Base-by-base conservation (phyloP, 345 rosid species). In the Excoecaria cochinchinensis region DNA sequence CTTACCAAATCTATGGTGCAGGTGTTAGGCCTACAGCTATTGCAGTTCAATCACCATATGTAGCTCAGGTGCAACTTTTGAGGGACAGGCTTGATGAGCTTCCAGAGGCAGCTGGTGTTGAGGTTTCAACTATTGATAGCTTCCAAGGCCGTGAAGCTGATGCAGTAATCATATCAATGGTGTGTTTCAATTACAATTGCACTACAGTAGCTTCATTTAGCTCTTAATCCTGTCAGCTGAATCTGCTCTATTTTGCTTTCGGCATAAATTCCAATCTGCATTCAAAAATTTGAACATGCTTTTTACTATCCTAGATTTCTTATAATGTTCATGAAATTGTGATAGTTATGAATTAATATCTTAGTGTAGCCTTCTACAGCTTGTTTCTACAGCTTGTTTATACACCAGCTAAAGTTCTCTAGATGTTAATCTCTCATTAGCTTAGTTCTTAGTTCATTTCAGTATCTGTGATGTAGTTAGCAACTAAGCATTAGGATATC, bases 131-230 rank as follows among this genome's bases (percentile, higher is more conserved):
- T 55, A 90, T 95, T 17, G 99, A 95, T 77, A 95, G 97, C 85
- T 95, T 92, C 82, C 98, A 95, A 85, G 99, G 99, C 0, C 89
- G 99, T 14, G 98, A 91, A 63, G 97, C 97, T 79, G 99, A 95
- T 87, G 98, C 97, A 59, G 97, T 91, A 39, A 90, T 95, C 63
- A 92, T 95, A 81, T 95, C 97, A 79, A 95, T 95, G 99, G 99
- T 95, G 91, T 69, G 66, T 55, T 31, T 69, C 61, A 55, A 42
- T 46, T 63, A 38, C 61, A 56, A 19, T 55, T 55, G 7, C 47
- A 17, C 15, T 68, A 3, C 16, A 56, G 11, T 14, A 73, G 31
- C 39, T 62, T 64, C 69, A 16, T 4, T 15, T 15, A 12, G 60
- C 64, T 8, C 74, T 3, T 21, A 40, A 17, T 66, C 4, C 58